Conservation (phyloP, 306 rosid species). For the Malus domestica region ASM211411v1 NC_041796.1:7620501-7621000, state of each 20-base stretch:
- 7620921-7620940: background rate
- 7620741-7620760: conserved; percentile 1
- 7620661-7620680: too few relatives aligned
- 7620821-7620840: background rate
- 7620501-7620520: background rate
- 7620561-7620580: too few relatives aligned
- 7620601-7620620: too few relatives aligned
- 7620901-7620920: background rate
- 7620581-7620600: too few relatives aligned
- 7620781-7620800: conserved; percentile 1
- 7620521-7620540: too few relatives aligned
- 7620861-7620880: background rate
- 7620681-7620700: too few relatives aligned
- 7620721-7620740: background rate
- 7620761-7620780: conserved; percentile 11
- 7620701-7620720: too few relatives aligned
- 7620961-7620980: background rate
- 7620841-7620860: background rate
- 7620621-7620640: too few relatives aligned
- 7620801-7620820: background rate
- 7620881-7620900: background rate
- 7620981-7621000: background rate
- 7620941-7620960: background rate
- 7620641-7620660: too few relatives aligned
- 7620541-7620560: too few relatives aligned